phyloP scores from a whole-genome alignment of 164 flowering plant species.

The Taxillus chinensis region DNA sequence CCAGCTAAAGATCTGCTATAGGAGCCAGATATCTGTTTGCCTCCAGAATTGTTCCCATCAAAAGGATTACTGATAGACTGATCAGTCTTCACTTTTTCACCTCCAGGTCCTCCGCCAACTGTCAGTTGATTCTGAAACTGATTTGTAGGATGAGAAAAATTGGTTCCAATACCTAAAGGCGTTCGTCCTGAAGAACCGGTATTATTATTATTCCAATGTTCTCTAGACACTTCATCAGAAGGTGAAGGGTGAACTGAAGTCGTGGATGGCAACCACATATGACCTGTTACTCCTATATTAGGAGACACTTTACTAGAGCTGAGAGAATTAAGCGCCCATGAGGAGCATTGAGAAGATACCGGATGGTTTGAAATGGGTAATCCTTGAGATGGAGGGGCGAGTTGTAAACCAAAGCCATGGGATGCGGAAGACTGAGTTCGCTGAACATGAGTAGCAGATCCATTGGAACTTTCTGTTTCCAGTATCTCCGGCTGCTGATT shows the following conservation, averaged over 20 bases:
- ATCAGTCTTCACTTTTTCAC: slow-evolving; percentile 22
- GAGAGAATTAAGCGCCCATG: slow-evolving; percentile 20
- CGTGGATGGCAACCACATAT: slow-evolving; percentile 21
- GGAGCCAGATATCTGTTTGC: slow-evolving; percentile 18
- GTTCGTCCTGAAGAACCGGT: slow-evolving; percentile 20
- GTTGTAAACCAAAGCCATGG: slow-evolving; percentile 64
- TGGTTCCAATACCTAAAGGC: slow-evolving; percentile 23
- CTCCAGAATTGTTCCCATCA: slow-evolving; percentile 23
- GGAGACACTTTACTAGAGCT: slow-evolving; percentile 22
- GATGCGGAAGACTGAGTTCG: slow-evolving; percentile 39
- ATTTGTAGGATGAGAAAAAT: slow-evolving; percentile 24
- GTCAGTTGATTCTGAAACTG: slow-evolving; percentile 32
- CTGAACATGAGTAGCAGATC: slow-evolving; percentile 37
- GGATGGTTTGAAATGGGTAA: slow-evolving; percentile 24
- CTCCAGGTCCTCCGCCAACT: slow-evolving; percentile 7
- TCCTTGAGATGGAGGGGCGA: slow-evolving; percentile 68
- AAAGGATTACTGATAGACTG: slow-evolving; percentile 23
- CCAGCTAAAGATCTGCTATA: slow-evolving; percentile 18
- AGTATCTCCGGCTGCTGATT: slow-evolving; percentile 29
- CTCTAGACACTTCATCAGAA: slow-evolving; percentile 18
- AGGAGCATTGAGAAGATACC: slow-evolving; percentile 28
- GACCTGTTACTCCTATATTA: slow-evolving; percentile 27
- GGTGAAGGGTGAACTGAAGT: slow-evolving; percentile 26
- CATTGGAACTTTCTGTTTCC: slow-evolving; percentile 39
- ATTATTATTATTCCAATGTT: slow-evolving; percentile 22